Evolutionary conservation across 2,329 filamentous ascomycete species (phyloP), one percentile per base, ranked within the genome.

Genomic region (Grosmannia clavigera): DNA sequence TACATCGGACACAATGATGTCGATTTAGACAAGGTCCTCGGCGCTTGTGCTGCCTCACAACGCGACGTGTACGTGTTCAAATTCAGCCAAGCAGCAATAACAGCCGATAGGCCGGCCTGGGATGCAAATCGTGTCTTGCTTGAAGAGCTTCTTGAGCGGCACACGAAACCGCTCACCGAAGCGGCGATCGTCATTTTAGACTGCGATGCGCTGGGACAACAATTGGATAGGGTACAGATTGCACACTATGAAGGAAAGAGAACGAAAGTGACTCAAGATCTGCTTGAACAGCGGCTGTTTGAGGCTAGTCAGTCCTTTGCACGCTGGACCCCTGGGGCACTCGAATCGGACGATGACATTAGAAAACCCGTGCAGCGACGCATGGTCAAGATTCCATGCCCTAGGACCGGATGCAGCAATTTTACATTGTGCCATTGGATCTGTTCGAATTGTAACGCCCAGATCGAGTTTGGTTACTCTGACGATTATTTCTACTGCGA

Each of bases 401-500:
- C 73, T 1, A 62, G 65, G 0, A 1, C 19, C 2, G 19, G 60
- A 4, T 75, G 71, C 58, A 58, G 63, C 33, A 50, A 43, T n/a
- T 5, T 59, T 54, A 5, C 57, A 25, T 19, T 14, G 46, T 54
- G 61, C 48, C 33, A 61, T 4, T 64, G 63, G 63, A 59, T 63
- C 10, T 71, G 70, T 54, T 64, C 62, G 3, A 31, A 46, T 7
- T 72, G 70, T 58, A 22, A 64, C 29, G 61, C 59, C n/a, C 61
- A 64, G 5, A 58, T 70, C 29, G 67, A 70, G 54, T 71, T 65
- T 63, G 67, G 70, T 48, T 66, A 63, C 50, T 58, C 63, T 3
- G 70, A 72, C 57, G 38, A 66, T 2, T 68, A 65, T 31, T 53
- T 75, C 12, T 74, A 74, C 62, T 75, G 73, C 53, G 68, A 71